A percentile compares a stretch with the other conserved stretches of the same genome.
Conservation (phyloP, 371 early-diverging fungal species). For the Syncephalastrum racemosum region DNA sequence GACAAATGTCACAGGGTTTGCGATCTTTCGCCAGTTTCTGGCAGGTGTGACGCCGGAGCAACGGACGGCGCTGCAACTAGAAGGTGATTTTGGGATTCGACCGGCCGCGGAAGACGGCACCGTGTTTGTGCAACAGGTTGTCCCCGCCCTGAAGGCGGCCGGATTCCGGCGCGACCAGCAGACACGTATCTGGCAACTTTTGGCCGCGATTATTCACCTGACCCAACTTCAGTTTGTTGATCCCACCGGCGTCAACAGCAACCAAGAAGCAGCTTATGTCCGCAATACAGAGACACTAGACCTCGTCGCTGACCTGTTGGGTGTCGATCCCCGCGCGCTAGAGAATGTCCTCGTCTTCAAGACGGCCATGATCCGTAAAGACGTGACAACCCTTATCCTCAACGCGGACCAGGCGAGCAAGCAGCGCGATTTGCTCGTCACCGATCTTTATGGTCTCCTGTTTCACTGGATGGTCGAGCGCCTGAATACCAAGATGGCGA, state of each 20-base stretch:
- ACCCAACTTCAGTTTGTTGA: constrained; percentile 87
- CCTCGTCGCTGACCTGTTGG: constrained; percentile 82
- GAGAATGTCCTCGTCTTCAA: constrained; percentile 86
- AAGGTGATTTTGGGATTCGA: constrained; percentile 8
- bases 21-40: constrained; percentile 88
- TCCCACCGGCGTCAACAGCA: constrained; percentile 38
- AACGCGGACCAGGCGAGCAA: constrained; percentile 69
- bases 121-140: constrained; percentile 7
- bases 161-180: constrained; percentile 83
- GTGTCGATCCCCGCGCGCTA: constrained; percentile 76
- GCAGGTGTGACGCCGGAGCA: constrained; percentile 50
- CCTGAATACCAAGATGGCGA: constrained; percentile 76
- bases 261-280: constrained; percentile 72
- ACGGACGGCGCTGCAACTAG: constrained; percentile 28
- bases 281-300: constrained; percentile 78
- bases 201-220: constrained; percentile 88
- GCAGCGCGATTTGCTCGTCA: constrained; percentile 83
- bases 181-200: constrained; percentile 78
- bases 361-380: constrained; percentile 76
- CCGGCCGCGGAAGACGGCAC: too few species aligned
- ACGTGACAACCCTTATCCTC: constrained; percentile 85
- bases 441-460: constrained; percentile 77
- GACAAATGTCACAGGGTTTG: constrained; percentile 75
- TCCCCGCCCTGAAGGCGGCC: constrained; percentile 69
- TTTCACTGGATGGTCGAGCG: constrained; percentile 90